Evolutionary conservation across 768 basidiomycete species (phyloP).

Genomic region (Xanthoconium purpureum): DNA sequence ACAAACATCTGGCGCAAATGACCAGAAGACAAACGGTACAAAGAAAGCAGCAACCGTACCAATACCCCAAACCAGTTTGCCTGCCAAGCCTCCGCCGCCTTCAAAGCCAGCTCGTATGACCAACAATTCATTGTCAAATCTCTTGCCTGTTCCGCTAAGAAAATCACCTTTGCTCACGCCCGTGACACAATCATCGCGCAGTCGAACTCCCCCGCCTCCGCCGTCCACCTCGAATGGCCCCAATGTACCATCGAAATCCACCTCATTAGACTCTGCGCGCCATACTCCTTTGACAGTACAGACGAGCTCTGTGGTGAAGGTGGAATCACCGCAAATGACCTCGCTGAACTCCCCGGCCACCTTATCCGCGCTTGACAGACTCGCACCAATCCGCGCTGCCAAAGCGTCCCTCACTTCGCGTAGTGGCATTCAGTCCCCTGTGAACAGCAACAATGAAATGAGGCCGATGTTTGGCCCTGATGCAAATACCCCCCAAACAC

Average conservation of each 20-base stretch:
- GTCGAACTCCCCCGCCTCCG: background rate
- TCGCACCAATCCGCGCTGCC: constrained; percentile 34
- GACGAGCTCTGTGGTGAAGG: constrained; percentile 11
- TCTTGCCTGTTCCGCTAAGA: background rate
- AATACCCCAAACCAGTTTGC: background rate
- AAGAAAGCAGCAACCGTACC: constrained; percentile 3
- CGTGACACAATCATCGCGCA: background rate
- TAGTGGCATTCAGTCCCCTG: constrained; percentile 11
- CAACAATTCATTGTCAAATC: constrained; percentile 21
- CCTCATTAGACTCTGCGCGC: background rate
- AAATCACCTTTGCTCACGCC: background rate
- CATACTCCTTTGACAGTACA: constrained; percentile 8
- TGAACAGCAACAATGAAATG: background rate
- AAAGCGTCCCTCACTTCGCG: constrained; percentile 24
- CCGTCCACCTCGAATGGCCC: background rate
- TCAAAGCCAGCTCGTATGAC: constrained; percentile 13
- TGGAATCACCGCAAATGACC: constrained; percentile 16
- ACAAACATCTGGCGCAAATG: background rate
- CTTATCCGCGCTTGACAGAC: constrained; percentile 20
- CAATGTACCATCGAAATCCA: background rate
- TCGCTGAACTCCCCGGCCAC: constrained; percentile 8
- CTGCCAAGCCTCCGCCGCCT: constrained; percentile 1
- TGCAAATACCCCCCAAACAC: background rate
- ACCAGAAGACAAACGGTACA: constrained; percentile 1
- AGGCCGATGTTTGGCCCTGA: background rate